These are phyloP conservation scores for Proliferodiscus dingleyae DNA, from an alignment of 2,329 filamentous ascomycete genomes.

Conservation along the genomic window DNA sequence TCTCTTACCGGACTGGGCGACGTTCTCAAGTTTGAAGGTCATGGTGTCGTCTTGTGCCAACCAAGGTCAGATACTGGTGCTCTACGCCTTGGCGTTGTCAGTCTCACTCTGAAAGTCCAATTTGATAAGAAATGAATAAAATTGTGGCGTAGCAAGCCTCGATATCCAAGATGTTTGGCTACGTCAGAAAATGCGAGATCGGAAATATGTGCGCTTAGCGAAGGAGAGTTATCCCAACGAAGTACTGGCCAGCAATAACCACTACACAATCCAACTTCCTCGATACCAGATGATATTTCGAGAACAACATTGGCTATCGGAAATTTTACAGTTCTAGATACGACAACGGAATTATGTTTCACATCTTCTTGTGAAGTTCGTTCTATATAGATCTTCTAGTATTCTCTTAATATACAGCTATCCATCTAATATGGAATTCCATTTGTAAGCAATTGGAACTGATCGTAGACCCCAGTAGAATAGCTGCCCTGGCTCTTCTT, in stretches of 20 bases:
- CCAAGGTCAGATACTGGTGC: neutral
- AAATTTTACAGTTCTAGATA: no score
- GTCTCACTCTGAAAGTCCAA: no score
- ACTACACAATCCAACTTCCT: neutral
- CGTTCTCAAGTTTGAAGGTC: conserved; percentile 16
- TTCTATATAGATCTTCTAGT: no score
- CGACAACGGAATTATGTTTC: no score
- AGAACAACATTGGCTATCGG: neutral
- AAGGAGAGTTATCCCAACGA: neutral
- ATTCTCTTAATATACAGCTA: neutral
- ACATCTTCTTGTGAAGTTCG: no score
- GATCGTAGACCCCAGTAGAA: conserved; percentile 92
- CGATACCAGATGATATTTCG: neutral
- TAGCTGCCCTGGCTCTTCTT: conserved; percentile 87
- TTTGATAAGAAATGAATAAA: no score
- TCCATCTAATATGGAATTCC: conserved; percentile 72
- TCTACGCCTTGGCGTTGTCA: neutral
- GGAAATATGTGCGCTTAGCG: neutral
- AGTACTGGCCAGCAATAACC: neutral
- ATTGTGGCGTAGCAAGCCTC: no score
- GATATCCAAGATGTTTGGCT: no score
- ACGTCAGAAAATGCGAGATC: neutral
- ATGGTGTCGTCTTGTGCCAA: conserved; percentile 2
- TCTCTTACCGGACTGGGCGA: conserved; percentile 39
- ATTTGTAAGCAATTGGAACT: conserved; percentile 95